Base-by-base conservation (phyloP, 2,329 filamentous ascomycete species). In the Aspergillus fumigatiaffinis region DNA sequence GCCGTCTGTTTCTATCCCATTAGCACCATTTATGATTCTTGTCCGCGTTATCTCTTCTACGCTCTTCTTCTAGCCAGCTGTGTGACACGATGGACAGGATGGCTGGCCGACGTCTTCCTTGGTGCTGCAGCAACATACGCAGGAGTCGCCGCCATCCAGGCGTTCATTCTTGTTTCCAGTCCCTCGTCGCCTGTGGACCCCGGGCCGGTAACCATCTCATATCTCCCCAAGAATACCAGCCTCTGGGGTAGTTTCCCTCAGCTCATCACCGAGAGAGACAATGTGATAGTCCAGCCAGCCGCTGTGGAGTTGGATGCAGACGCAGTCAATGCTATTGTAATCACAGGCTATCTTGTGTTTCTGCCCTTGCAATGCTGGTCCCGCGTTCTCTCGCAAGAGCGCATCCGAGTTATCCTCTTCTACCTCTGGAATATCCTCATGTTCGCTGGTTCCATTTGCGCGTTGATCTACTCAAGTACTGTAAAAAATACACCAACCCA, bases 341-440 rank as follows among this genome's bases (percentile, higher is more conserved):
- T 73, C 23, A 72, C 70, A 1, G 69, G 67, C 2, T 73, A 73
- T 50, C 67, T 73, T 4, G 66, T 72, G 17, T 71, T 73, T 41
- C 56, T 73, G 3, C 71, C 71, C 2, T 52, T 73, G 12, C 70
- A 73, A 55, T 69, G 65, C 32, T 73, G 69, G 70, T 73, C 71
- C 2, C 65, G 68, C 3, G 58, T 66, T 4, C 54, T 72, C 20
- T 63, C 63, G 0, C 55, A 69, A 28, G 60, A 70, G 32, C 58
- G 69, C 46, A 64, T 66, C 3, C 63, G 67, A 3, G 66, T 66
- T 28, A 32, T 70, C 3, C 58, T 73, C 0, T 68, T 72, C 46
- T 65, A 60, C 28, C 46, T 71, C 0, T 72, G 70, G 70, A 69
- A 73, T 38, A 44, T 62, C 2, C 56, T 72, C 8, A 72, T 72